Evolutionary conservation across 306 rosid genomes (phyloP).

Genomic region (Trichosanthes cucumerina): DNA sequence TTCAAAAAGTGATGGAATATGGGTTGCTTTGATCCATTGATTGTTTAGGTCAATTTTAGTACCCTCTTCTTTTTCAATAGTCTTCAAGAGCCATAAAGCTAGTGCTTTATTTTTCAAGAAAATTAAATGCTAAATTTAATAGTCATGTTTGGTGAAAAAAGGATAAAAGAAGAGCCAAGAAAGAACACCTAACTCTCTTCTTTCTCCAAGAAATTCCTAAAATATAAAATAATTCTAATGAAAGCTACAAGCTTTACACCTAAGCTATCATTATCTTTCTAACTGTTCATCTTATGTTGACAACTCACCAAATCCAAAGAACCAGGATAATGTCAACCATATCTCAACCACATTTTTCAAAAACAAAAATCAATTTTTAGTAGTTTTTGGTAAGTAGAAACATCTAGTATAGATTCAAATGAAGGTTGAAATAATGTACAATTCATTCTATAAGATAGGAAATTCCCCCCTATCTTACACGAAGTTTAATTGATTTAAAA

Average conservation of each 20-base stretch:
- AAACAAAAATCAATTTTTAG: background rate
- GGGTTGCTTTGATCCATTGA: no score
- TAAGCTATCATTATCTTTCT: background rate
- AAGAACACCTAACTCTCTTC: background rate
- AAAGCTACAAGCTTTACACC: slow-evolving; percentile 1
- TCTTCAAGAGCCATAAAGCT: background rate
- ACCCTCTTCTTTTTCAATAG: background rate
- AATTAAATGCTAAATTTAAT: background rate
- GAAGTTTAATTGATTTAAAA: no score
- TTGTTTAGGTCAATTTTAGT: background rate
- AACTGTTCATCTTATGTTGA: background rate
- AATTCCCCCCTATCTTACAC: background rate
- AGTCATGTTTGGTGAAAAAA: background rate
- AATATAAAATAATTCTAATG: background rate
- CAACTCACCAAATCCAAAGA: background rate
- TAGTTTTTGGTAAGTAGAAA: no score
- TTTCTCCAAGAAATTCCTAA: background rate
- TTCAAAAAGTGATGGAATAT: no score
- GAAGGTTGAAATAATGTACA: background rate
- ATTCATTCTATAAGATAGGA: background rate
- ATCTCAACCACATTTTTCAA: background rate
- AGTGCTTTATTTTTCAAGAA: background rate
- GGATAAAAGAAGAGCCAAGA: background rate
- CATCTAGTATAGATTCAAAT: no score
- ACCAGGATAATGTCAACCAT: background rate